These are phyloP conservation scores for Sclerotinia glacialis DNA, from an alignment of 2,329 filamentous ascomycete species.

Conservation along the genomic window DNA sequence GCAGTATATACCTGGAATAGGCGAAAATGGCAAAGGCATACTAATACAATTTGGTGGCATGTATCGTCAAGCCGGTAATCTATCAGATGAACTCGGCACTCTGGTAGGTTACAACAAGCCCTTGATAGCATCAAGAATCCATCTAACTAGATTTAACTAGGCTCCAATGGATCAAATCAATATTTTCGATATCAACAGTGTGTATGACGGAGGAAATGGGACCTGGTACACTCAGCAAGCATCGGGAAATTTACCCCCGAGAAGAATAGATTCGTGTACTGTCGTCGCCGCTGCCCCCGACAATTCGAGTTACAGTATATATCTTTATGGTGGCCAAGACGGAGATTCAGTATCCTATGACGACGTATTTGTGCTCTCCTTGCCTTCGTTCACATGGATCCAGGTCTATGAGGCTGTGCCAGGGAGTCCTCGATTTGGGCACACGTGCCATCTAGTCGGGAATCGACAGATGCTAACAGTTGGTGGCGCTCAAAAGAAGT, in stretches of 20 bases:
- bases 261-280: constrained; percentile 47
- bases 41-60: constrained; percentile 43
- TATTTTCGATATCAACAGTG: constrained; percentile 44
- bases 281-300: constrained; percentile 44
- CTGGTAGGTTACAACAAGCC: not conserved
- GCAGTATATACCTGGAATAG: constrained; percentile 41
- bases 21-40: constrained; percentile 42
- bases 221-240: constrained; percentile 47
- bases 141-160: constrained; percentile 7
- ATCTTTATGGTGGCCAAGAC: constrained; percentile 49
- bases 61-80: not conserved
- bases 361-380: constrained; percentile 46
- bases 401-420: constrained; percentile 39
- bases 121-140: not conserved
- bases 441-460: constrained; percentile 43
- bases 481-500: constrained; percentile 37
- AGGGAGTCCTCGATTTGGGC: constrained; percentile 40
- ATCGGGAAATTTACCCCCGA: constrained; percentile 43
- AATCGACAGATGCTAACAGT: constrained; percentile 45
- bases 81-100: constrained; percentile 12
- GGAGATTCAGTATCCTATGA: constrained; percentile 41
- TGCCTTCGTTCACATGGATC: constrained; percentile 47
- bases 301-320: constrained; percentile 48
- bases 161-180: constrained; percentile 40
- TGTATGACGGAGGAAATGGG: constrained; percentile 29